Base-by-base conservation (phyloP, 2,329 filamentous ascomycete species). In the Fusarium euwallaceae region DNA sequence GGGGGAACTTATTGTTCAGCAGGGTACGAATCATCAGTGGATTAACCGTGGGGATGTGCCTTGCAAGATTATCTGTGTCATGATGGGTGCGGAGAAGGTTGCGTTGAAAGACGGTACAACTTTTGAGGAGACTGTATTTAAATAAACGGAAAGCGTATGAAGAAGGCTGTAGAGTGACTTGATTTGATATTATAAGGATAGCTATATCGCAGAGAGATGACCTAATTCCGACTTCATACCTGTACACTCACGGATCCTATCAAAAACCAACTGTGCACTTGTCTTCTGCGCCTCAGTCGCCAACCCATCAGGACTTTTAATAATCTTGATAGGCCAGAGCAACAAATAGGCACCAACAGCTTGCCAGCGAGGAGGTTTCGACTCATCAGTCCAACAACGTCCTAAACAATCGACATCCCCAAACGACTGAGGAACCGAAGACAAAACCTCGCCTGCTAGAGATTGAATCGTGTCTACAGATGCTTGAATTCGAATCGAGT, bases 1-100 rank as follows among this genome's bases (percentile, higher is more conserved):
- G 3, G 84, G 84, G 12, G 84, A 87, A 51, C 73, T 82, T n/a
- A 77, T 86, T 37, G 78, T 86, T 0, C 82, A 86, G 75, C 78
- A 83, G 45, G 86, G 86, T 0, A 81, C 80, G 10, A 86, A 84
- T 64, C 87, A 88, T 75, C 76, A 78, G 12, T 88, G 86, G 85
- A 75, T 81, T 17, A 87, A 88, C 67, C 79, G 81, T 17, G 80
- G 80, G 0, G 71, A 79, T 3, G 80, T 82, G 55, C 70, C 80
- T 17, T 86, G 83, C 59, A 78, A 83, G 27, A 78, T 87, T 1
- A 73, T 84, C 48, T 83, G 81, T 63, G 81, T 87, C 43, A 81
- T 83, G 81, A 75, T 87, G 4, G 82, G 81, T 9, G 80, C 82
- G 17, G 80, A 86, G 56, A 83, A 84, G 76, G 76, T 87, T 59